Percentiles rank a stretch among this genome's conserved stretches.
Evolutionary conservation across 257 asterid species (phyloP).

Genomic region (Apocynum venetum): DNA sequence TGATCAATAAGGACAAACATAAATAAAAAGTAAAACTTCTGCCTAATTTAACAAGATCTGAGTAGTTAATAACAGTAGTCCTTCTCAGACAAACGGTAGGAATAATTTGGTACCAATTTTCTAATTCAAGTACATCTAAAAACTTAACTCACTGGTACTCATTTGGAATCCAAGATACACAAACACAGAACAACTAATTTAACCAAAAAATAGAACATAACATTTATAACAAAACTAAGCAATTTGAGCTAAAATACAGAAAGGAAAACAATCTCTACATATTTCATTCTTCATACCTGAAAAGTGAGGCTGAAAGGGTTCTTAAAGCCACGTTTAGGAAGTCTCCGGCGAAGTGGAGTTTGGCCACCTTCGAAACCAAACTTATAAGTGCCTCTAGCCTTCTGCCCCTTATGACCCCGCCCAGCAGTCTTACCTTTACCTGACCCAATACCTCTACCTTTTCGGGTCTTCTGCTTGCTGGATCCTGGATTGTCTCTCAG

Average conservation of each 20-base stretch:
- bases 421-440: constrained; percentile 99
- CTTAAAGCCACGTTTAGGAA: constrained; percentile 86
- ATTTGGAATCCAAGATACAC: background rate
- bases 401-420: constrained; percentile 94
- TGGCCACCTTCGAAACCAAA: constrained; percentile 98
- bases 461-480: constrained; percentile 79
- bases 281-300: constrained; percentile 47
- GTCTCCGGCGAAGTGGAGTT: constrained; percentile 86
- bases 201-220: background rate
- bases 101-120: background rate
- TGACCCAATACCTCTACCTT: constrained; percentile 96
- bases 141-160: background rate
- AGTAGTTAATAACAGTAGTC: no score
- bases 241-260: background rate
- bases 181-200: background rate
- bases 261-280: background rate
- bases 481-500: constrained; percentile 79
- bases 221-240: background rate
- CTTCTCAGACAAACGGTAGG: background rate
- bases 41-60: no score
- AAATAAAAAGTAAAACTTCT: background rate
- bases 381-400: constrained; percentile 81
- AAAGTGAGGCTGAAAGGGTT: constrained; percentile 83
- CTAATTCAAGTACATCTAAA: background rate
- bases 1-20: background rate